Conservation (phyloP, 768 basidiomycete genomes). For the Boletus fagicola region DNA sequence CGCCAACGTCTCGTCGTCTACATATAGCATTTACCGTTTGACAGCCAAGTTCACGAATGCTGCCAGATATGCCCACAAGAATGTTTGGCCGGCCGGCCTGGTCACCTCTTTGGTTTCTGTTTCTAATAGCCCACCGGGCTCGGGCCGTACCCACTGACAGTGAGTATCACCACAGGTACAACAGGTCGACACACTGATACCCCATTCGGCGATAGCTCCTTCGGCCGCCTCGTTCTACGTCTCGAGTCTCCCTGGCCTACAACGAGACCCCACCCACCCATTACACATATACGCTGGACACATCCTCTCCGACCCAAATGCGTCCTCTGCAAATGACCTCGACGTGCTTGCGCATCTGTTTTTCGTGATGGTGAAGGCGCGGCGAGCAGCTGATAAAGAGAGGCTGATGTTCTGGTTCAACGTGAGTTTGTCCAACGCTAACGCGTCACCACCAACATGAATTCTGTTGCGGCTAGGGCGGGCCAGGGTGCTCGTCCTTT, state of each 20-base stretch:
- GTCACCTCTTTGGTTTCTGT: conserved; percentile 19
- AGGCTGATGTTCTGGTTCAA: conserved; percentile 97
- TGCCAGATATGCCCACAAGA: conserved; percentile 6
- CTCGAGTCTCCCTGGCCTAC: conserved; percentile 68
- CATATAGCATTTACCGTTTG: neutral
- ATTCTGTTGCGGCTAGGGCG: conserved; percentile 54
- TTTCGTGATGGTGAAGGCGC: conserved; percentile 88
- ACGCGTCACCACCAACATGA: neutral
- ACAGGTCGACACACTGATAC: neutral
- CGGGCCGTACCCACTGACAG: conserved; percentile 41
- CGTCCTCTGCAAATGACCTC: conserved; percentile 45
- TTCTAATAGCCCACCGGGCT: conserved; percentile 4
- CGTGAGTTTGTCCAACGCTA: conserved; percentile 42
- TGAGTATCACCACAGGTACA: conserved; percentile 21
- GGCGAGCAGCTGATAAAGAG: conserved; percentile 85
- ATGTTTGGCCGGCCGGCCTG: conserved; percentile 6
- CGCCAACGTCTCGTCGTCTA: neutral
- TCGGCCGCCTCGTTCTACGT: conserved; percentile 87
- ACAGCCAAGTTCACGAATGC: neutral
- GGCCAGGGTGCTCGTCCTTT: conserved; percentile 96
- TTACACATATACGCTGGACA: conserved; percentile 85
- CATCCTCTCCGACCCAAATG: conserved; percentile 73
- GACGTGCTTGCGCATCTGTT: conserved; percentile 75
- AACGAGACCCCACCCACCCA: conserved; percentile 66
- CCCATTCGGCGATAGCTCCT: conserved; percentile 46